A percentile compares a stretch with the other conserved stretches of the same genome.
These are phyloP conservation scores for Arabidopsis suecica DNA, from an alignment of 345 rosid genomes.

Conservation along the genomic window DNA sequence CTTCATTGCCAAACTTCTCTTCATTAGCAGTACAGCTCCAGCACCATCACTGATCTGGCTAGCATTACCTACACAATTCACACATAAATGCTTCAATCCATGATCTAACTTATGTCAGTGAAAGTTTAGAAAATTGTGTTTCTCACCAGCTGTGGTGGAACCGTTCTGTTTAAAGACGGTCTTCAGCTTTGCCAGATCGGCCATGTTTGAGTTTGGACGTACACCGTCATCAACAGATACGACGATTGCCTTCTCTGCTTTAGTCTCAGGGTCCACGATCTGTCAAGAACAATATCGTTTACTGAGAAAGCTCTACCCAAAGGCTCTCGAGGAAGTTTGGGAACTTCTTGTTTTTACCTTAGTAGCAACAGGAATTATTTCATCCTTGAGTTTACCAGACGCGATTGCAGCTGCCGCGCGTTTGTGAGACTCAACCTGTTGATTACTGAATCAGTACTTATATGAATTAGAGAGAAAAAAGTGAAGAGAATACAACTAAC, in stretches of 20 bases:
- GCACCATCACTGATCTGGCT: conserved; percentile 99
- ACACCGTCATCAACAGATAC: conserved; percentile 86
- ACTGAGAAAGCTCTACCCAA: conserved; percentile 13
- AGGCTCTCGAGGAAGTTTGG: neutral
- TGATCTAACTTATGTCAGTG: neutral
- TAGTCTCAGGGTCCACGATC: conserved; percentile 87
- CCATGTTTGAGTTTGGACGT: conserved; percentile 67
- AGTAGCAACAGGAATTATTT: conserved; percentile 79
- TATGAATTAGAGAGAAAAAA: conserved; percentile 20
- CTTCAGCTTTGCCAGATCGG: conserved; percentile 76
- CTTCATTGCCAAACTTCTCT: conserved; percentile 79
- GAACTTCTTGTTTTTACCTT: conserved; percentile 58
- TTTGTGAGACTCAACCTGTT: conserved; percentile 89
- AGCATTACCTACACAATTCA: conserved; percentile 67
- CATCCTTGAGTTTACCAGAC: conserved; percentile 90
- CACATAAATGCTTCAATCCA: neutral
- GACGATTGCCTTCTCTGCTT: conserved; percentile 67
- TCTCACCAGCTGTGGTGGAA: conserved; percentile 88
- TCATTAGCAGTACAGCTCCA: conserved; percentile 93
- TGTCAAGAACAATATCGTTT: conserved; percentile 39
- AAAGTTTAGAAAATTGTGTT: conserved; percentile 10
- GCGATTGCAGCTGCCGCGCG: conserved; percentile 90
- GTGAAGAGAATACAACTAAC: conserved; percentile 26
- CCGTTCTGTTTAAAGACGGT: conserved; percentile 87
- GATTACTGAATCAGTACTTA: conserved; percentile 28